phyloP scores from a whole-genome alignment of 495 filamentous ascomycete genomes.

The Neurospora sp. region DNA sequence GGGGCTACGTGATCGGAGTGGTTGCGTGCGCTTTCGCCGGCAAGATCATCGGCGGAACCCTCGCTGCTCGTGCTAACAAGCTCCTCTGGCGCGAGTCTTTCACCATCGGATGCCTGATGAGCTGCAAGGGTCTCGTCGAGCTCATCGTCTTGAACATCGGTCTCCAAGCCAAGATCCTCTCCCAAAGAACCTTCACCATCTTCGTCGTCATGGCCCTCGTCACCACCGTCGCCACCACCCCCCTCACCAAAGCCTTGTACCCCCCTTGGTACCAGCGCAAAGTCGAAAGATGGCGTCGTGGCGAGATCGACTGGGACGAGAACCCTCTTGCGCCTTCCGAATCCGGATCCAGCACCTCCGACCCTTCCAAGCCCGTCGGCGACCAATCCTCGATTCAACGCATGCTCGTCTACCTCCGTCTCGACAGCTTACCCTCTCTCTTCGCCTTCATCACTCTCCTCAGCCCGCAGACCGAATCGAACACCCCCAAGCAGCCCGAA shows the following conservation, averaged over 20 bases:
- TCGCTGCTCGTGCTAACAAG: conserved; percentile 68
- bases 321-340: conserved; percentile 39
- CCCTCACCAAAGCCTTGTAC: conserved; percentile 67
- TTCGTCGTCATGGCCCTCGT: conserved; percentile 97
- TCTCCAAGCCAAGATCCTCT: conserved; percentile 82
- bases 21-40: conserved; percentile 73
- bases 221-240: conserved; percentile 87
- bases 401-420: conserved; percentile 54
- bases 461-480: conserved; percentile 34
- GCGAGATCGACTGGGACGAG: conserved; percentile 91
- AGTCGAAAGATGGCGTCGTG: conserved; percentile 77
- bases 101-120: conserved; percentile 89
- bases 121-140: conserved; percentile 93
- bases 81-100: conserved; percentile 90
- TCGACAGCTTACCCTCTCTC: conserved; percentile 80
- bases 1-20: conserved; percentile 87
- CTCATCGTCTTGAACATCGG: conserved; percentile 96
- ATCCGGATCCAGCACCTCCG: conserved; percentile 29
- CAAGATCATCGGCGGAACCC: conserved; percentile 77
- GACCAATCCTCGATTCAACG: conserved; percentile 36
- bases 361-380: conserved; percentile 32
- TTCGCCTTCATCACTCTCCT: conserved; percentile 79
- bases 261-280: conserved; percentile 88
- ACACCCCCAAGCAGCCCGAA: conserved; percentile 3
- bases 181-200: conserved; percentile 83